A percentile compares a stretch with the other conserved stretches of the same genome.
phyloP scores from a whole-genome alignment of 108 stramenopile species.

The Schizochytrium sp. region DNA sequence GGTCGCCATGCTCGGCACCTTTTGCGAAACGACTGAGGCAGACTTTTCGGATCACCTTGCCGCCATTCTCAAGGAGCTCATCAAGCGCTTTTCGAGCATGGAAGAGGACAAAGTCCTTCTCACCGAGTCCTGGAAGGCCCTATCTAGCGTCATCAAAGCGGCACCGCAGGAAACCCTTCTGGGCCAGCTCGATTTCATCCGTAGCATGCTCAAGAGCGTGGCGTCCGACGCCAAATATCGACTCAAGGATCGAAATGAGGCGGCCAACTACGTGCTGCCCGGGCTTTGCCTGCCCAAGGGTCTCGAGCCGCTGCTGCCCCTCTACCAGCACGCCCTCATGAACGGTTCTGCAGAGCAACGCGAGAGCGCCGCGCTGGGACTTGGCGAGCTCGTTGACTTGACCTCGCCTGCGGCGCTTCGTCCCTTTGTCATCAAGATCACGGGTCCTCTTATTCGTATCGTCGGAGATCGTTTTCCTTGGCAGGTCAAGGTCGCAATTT shows the following conservation, averaged over 20 bases:
- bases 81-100: conserved; percentile 72
- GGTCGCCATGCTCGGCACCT: conserved; percentile 63
- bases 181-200: conserved; percentile 74
- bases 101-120: conserved; percentile 61
- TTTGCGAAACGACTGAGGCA: conserved; percentile 55
- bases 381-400: conserved; percentile 83
- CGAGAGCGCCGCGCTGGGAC: conserved; percentile 69
- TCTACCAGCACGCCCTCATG: conserved; percentile 87
- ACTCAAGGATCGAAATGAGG: conserved; percentile 75
- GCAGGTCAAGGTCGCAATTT: conserved; percentile 81
- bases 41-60: conserved; percentile 78
- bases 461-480: conserved; percentile 87
- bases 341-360: conserved; percentile 59
- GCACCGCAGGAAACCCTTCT: conserved; percentile 82
- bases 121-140: conserved; percentile 52
- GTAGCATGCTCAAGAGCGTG: conserved; percentile 77
- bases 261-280: conserved; percentile 75
- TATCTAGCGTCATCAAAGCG: conserved; percentile 62
- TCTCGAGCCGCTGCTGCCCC: conserved; percentile 87
- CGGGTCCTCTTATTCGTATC: conserved; percentile 93
- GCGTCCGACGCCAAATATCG: conserved; percentile 70
- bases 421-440: conserved; percentile 86
- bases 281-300: conserved; percentile 87
- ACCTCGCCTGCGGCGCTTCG: conserved; percentile 57
- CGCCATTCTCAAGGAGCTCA: conserved; percentile 73